Base-by-base conservation (phyloP, 140 eudicot genomes). In the Ambrosia hybrid region DNA sequence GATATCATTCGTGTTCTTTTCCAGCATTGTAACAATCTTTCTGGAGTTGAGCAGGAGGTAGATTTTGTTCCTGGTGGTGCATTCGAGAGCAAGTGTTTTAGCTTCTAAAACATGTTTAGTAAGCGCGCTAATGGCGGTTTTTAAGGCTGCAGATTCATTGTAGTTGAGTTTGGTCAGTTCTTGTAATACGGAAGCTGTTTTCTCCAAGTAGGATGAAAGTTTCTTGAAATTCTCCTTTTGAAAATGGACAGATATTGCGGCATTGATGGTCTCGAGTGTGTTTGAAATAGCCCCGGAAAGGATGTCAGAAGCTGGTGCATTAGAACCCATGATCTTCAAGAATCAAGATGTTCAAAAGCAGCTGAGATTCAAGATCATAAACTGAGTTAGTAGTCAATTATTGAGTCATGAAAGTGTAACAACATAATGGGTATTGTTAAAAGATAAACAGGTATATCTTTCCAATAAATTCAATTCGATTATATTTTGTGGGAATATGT, bases 181-280 rank as follows among this genome's bases (percentile, higher is more conserved):
- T 70, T 73, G 79, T 21, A 77, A 68, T 53, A 82, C 11, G 51
- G 17, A 36, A n/a, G 53, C 38, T 56, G 41, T 69, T 60, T 71
- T 77, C 63, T 80, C 83, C 69, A 78, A 56, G 76, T 70, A 70
- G 0, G 73, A 65, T 62, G 83, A 56, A 34, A 81, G 84, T 60
- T 74, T 84, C 6, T 71, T 75, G 77, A 84, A 84, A 58, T 84
- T 84, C 65, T 84, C 79, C 60, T 78, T 70, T 43, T 84, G 83
- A 33, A 48, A 36, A 15, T 59, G 73, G 41, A 67, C 61, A 12
- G 65, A 38, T 43, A 72, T 78, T 48, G 89, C 57, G 55, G 65
- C 79, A 51, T 74, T 34, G 36, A 81, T 46, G 17, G 80, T 65
- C 39, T 84, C 79, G 1, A 69, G 49, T 34, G 81, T 77, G 55